phyloP scores from a whole-genome alignment of 352 stramenopile genomes.

The Halophytophthora polymorphica region DNA sequence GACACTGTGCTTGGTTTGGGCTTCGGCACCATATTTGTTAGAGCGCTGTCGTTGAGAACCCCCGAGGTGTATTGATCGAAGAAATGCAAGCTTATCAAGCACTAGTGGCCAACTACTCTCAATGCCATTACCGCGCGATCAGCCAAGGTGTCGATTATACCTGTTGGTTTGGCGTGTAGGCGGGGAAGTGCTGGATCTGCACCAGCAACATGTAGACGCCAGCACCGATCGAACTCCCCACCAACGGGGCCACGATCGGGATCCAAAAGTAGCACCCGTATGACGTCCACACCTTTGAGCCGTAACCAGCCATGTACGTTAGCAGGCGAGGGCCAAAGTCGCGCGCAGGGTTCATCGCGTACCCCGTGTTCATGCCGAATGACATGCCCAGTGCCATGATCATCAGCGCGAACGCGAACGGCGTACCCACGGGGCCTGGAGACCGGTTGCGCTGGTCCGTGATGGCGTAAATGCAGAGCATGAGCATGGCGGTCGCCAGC shows the following conservation, averaged over 20 bases:
- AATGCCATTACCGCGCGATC: too few species aligned
- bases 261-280: slow-evolving; percentile 41
- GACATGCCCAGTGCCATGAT: slow-evolving; percentile 42
- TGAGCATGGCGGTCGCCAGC: slow-evolving; percentile 32
- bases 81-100: too few species aligned
- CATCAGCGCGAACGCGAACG: slow-evolving; percentile 32
- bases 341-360: slow-evolving; percentile 27
- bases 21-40: too few species aligned
- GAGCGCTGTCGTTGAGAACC: too few species aligned
- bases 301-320: slow-evolving; percentile 27
- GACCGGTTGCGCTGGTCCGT: slow-evolving; percentile 31
- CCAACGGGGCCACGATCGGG: slow-evolving; percentile 28
- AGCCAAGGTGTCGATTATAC: too few species aligned
- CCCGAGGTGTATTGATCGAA: too few species aligned
- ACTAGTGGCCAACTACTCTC: too few species aligned
- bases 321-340: slow-evolving; percentile 36
- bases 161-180: too few species aligned
- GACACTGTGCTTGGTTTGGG: too few species aligned
- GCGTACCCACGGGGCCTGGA: slow-evolving; percentile 17
- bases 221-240: slow-evolving; percentile 22
- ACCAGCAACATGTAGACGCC: slow-evolving; percentile 20
- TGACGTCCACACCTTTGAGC: slow-evolving; percentile 29
- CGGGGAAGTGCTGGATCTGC: slow-evolving; percentile 28
- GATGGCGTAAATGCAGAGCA: slow-evolving; percentile 37
- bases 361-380: slow-evolving; percentile 28